These are phyloP conservation scores for Anthoceros angustus DNA, from an alignment of 225 moss, liverwort and hornwort species.

Conservation along the genomic window DNA sequence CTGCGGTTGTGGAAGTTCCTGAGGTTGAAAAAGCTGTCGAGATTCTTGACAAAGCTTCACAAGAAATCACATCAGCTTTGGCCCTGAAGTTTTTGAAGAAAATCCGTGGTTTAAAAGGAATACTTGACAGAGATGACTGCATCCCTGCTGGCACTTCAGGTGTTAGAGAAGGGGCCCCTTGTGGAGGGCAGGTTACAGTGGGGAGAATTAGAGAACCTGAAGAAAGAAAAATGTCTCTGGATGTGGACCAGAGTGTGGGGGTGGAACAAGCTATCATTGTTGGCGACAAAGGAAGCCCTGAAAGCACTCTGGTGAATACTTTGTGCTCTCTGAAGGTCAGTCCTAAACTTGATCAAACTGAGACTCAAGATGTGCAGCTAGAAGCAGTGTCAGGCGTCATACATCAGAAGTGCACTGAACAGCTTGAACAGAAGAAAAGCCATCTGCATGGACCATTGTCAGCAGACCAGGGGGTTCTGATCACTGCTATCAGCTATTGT, in stretches of 20 bases:
- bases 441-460: slow-evolving; percentile 23
- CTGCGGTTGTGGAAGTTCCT: not conserved
- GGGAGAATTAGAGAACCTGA: not conserved
- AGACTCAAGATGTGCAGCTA: too few species aligned
- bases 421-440: slow-evolving; percentile 4
- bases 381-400: too few species aligned
- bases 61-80: not conserved
- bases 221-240: too few species aligned
- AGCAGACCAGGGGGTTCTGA: slow-evolving; percentile 34
- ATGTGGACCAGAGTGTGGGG: too few species aligned
- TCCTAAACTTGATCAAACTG: too few species aligned
- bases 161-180: not conserved
- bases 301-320: too few species aligned
- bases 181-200: not conserved
- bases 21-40: not conserved
- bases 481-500: slow-evolving; percentile 49
- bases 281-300: too few species aligned
- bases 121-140: not conserved
- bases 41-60: not conserved
- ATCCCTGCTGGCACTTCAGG: not conserved
- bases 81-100: not conserved
- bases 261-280: too few species aligned
- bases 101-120: not conserved
- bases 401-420: not conserved
- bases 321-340: too few species aligned